Evolutionary conservation across 352 stramenopile species (phyloP), one percentile per base, ranked within the genome.

Genomic region (Pythium pectinolyticum): DNA sequence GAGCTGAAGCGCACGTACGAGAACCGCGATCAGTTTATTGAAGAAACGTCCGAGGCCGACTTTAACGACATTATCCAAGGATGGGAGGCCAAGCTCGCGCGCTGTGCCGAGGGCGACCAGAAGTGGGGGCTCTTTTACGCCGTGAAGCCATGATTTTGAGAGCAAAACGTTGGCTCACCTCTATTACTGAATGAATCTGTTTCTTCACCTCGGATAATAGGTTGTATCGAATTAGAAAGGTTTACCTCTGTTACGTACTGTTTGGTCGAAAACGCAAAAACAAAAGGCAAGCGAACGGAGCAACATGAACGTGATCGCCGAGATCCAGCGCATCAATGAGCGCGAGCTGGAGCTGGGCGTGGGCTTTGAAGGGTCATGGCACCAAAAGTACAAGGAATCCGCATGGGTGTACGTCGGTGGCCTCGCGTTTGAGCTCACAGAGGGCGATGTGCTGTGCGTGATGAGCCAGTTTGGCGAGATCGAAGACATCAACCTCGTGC

Each of bases 331-430:
- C 39, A 78, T 94, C 57, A 94, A 94, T 50, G 79, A 92, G 77
- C 82, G 80, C 57, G 84, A 94, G 68, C 77, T 92, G 43, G 82
- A 84, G 74, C 77, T 89, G 27, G 73, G 78, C 67, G 77, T 94
- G 73, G 70, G 74, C 48, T 73, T 82, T 41, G 82, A 81, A 27
- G 84, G 52, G 14, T 94, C 84, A 12, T 94, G 84, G 82, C 82
- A 94, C 69, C 77, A 90, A 30, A 92, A 90, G 67, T 94, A 98
- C 82, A 78, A 84, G 46, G 80, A 97, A 24, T 98, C 90, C 11
- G 93, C 97, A n/a, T 99, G 97, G 97, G 78, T 99, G 15, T 99
- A 97, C 67, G 77, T 97, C 1, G 97, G 97, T 24, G 96, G 97
- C 37, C 71, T 99, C 19, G 73, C 90, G 2, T 89, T 93, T 48